Percentiles rank a stretch among this genome's conserved stretches.
Evolutionary conservation across 768 basidiomycete species (phyloP).

Genomic region (Clitopilus hobsonii): DNA sequence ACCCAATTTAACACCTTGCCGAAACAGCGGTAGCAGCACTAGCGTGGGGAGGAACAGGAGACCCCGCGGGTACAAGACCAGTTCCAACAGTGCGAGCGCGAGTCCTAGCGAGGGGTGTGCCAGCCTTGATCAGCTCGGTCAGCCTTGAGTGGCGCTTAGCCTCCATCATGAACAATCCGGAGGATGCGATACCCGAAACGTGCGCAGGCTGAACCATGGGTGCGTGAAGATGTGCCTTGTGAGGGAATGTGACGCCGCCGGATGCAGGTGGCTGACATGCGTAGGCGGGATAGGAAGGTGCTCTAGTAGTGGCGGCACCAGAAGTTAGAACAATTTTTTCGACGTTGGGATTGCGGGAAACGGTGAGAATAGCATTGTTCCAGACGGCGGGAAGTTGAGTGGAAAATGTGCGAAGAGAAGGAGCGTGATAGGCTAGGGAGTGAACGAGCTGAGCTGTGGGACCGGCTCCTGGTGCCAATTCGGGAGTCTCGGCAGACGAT

Average conservation of each 20-base stretch:
- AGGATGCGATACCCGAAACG: conserved; percentile 30
- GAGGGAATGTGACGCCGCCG: background rate
- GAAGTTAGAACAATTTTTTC: conserved; percentile 38
- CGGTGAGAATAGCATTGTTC: conserved; percentile 47
- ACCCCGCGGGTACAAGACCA: background rate
- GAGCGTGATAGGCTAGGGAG: conserved; percentile 32
- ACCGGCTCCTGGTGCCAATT: conserved; percentile 9
- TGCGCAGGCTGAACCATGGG: background rate
- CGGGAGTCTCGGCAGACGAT: background rate
- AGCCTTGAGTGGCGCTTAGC: conserved; percentile 48
- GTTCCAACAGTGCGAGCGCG: conserved; percentile 19
- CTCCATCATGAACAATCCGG: conserved; percentile 54
- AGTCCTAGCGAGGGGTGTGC: conserved; percentile 30
- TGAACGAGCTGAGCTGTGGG: conserved; percentile 19
- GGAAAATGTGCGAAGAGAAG: conserved; percentile 40
- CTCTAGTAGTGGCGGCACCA: background rate
- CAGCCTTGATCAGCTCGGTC: conserved; percentile 47
- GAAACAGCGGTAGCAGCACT: background rate
- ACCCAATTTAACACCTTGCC: background rate
- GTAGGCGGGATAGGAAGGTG: conserved; percentile 9
- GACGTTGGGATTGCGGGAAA: conserved; percentile 44
- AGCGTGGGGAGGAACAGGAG: background rate
- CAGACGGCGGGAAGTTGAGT: conserved; percentile 56
- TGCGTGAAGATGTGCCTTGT: background rate
- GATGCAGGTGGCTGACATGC: conserved; percentile 14